phyloP scores from a whole-genome alignment of 306 rosid species.

The Senna tora region DNA sequence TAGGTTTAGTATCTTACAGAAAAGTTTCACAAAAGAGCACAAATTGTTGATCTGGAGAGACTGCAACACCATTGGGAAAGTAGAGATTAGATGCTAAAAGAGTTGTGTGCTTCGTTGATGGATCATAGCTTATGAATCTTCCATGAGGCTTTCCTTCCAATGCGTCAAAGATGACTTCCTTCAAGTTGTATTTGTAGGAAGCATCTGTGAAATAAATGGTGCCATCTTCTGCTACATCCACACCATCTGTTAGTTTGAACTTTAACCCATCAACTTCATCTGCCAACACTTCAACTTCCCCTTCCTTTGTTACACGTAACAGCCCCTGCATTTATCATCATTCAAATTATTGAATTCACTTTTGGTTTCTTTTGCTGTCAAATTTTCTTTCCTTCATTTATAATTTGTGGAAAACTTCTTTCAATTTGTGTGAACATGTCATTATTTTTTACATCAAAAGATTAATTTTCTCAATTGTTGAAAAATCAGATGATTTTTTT shows the following conservation, averaged over 20 bases:
- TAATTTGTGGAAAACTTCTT: no score
- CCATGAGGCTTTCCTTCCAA: slow-evolving; percentile 66
- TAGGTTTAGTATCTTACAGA: slow-evolving; percentile 39
- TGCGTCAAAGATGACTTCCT: slow-evolving; percentile 38
- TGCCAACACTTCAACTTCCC: slow-evolving; percentile 31
- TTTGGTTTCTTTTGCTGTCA: no score
- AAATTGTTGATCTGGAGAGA: slow-evolving; percentile 63
- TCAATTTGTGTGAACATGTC: no score
- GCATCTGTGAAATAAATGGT: slow-evolving; percentile 69
- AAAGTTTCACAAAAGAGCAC: slow-evolving; percentile 66
- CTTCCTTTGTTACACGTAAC: slow-evolving; percentile 38
- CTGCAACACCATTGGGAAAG: slow-evolving; percentile 63
- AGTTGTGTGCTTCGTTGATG: slow-evolving; percentile 47
- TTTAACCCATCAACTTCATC: slow-evolving; percentile 48
- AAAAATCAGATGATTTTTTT: no score
- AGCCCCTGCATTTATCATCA: slow-evolving; percentile 51
- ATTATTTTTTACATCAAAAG: no score
- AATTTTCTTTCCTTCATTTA: no score
- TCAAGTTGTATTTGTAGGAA: slow-evolving; percentile 49
- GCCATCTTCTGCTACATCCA: slow-evolving; percentile 63
- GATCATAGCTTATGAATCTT: slow-evolving; percentile 63
- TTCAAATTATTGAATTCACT: neutral
- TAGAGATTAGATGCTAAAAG: slow-evolving; percentile 52
- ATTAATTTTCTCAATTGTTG: no score
- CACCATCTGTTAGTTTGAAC: slow-evolving; percentile 56